Evolutionary conservation across 345 rosid species (phyloP).

Genomic region (Firmiana major): DNA sequence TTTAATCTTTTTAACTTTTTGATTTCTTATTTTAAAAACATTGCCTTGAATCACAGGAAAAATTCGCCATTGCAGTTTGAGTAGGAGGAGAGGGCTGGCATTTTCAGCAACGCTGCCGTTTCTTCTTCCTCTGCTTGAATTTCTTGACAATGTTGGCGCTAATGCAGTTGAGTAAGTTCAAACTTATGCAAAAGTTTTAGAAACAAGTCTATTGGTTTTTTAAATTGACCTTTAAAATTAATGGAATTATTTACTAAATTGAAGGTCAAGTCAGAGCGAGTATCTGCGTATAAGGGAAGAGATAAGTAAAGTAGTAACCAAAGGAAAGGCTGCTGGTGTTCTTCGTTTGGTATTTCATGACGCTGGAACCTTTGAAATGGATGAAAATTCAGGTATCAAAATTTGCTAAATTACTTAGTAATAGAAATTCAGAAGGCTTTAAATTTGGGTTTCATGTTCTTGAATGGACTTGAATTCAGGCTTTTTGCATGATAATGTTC

Average conservation of each 20-base stretch:
- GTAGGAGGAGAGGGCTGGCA: conserved; percentile 44
- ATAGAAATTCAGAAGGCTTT: background rate
- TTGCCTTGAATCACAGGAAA: conserved; percentile 15
- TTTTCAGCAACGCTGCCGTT: conserved; percentile 46
- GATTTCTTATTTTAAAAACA: background rate
- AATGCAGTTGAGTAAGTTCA: conserved; percentile 55
- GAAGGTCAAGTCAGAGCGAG: conserved; percentile 33
- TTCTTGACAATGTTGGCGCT: conserved; percentile 21
- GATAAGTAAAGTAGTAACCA: conserved; percentile 65
- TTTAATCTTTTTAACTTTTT: background rate
- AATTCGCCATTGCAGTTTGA: conserved; percentile 14
- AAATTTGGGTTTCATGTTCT: background rate
- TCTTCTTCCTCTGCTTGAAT: conserved; percentile 35
- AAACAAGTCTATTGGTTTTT: background rate
- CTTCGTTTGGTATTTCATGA: conserved; percentile 97
- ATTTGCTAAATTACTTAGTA: background rate
- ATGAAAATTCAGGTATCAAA: conserved; percentile 48
- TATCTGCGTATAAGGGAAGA: conserved; percentile 44
- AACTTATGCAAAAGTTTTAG: background rate
- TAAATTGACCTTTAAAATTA: background rate
- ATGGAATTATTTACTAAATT: conserved; percentile 5
- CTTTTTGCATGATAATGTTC: background rate
- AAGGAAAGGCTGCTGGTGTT: conserved; percentile 91
- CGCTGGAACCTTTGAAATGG: conserved; percentile 82
- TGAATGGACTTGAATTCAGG: background rate